Percentiles rank a stretch among this genome's conserved stretches.
Evolutionary conservation across 164 flowering plant species (phyloP).

Genomic region (Tinospora cordifolia): DNA sequence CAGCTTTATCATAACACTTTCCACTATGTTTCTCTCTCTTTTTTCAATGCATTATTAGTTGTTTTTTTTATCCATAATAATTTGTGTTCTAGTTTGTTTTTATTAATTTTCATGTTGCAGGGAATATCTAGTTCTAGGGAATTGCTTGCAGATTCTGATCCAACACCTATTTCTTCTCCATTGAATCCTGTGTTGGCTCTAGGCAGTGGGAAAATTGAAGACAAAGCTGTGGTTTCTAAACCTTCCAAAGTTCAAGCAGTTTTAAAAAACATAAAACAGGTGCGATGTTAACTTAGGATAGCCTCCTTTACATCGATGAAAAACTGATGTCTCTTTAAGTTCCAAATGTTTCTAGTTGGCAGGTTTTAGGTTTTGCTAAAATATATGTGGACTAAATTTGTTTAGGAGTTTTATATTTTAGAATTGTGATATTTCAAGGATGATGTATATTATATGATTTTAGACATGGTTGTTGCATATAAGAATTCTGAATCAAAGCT

Average conservation of each 20-base stretch:
- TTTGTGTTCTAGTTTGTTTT: background rate
- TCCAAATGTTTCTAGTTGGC: background rate
- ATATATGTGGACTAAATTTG: background rate
- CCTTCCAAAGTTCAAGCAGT: constrained; percentile 75
- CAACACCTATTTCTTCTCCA: constrained; percentile 56
- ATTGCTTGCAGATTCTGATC: constrained; percentile 45
- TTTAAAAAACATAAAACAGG: constrained; percentile 80
- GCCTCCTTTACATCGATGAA: background rate
- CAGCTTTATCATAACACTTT: too few relatives aligned
- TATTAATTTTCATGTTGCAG: constrained; percentile 27
- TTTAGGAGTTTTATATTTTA: too few relatives aligned
- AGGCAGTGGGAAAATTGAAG: constrained; percentile 38
- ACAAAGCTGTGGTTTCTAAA: constrained; percentile 42
- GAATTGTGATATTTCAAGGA: too few relatives aligned
- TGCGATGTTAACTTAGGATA: constrained; percentile 3
- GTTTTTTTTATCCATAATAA: background rate
- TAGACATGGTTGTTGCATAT: too few relatives aligned
- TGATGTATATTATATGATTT: too few relatives aligned
- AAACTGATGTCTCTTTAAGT: background rate
- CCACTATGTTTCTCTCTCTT: background rate
- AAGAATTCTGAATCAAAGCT: too few relatives aligned
- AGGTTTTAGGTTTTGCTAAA: background rate
- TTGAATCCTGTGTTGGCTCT: constrained; percentile 42
- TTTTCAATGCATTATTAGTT: background rate
- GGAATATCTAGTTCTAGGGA: constrained; percentile 67